Percentiles rank a stretch among this genome's conserved stretches.
Evolutionary conservation across 306 rosid genomes (phyloP).

Genomic region (Fragaria iinumae): DNA sequence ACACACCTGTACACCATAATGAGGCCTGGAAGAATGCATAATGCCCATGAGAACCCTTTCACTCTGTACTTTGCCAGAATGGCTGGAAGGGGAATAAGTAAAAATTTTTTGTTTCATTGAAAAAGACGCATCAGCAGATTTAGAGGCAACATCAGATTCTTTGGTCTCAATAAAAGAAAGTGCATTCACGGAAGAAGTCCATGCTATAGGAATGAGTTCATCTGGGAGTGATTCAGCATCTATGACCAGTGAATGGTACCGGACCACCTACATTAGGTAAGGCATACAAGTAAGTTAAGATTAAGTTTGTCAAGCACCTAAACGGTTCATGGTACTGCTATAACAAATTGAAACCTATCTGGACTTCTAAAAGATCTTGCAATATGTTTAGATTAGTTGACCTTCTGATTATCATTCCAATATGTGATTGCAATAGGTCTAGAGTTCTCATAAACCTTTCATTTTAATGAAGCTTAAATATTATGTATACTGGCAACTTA

Average conservation of each 20-base stretch:
- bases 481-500: neutral
- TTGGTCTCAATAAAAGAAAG: slow-evolving; percentile 52
- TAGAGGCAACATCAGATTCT: slow-evolving; percentile 34
- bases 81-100: slow-evolving; percentile 30
- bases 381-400: neutral
- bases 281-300: slow-evolving; percentile 8
- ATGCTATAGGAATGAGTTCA: slow-evolving; percentile 90
- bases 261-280: slow-evolving; percentile 74
- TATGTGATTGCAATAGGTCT: neutral
- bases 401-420: neutral
- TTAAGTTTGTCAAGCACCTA: neutral
- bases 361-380: neutral
- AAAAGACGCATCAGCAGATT: slow-evolving; percentile 36
- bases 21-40: slow-evolving; percentile 87
- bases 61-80: slow-evolving; percentile 32
- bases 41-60: slow-evolving; percentile 80
- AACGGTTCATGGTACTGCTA: neutral
- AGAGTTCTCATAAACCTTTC: neutral
- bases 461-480: neutral
- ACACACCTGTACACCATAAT: slow-evolving; percentile 94
- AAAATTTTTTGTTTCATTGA: slow-evolving; percentile 32
- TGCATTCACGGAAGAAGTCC: slow-evolving; percentile 68
- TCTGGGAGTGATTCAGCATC: slow-evolving; percentile 82
- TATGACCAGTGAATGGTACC: slow-evolving; percentile 95
- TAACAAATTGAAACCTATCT: neutral